Conservation (phyloP, 139 green algal genomes). For the Chlamydomonas schloesseri region DNA sequence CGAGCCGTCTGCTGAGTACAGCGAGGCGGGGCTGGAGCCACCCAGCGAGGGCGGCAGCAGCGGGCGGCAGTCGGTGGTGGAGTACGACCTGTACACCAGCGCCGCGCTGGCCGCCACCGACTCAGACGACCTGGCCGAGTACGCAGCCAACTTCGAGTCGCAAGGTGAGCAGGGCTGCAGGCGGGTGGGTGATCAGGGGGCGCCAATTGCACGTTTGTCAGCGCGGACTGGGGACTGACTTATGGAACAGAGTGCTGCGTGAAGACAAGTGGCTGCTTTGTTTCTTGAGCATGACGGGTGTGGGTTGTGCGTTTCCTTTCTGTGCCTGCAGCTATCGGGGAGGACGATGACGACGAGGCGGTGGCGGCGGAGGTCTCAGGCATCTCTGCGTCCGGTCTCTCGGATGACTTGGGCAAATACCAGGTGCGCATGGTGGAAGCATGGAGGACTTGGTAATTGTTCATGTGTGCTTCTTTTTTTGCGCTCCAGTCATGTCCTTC, state of each 20-base stretch:
- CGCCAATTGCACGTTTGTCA: too few relatives aligned
- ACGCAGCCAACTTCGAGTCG: constrained; percentile 31
- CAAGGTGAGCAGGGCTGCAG: background rate
- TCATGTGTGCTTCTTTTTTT: too few relatives aligned
- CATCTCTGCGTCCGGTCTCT: constrained; percentile 12
- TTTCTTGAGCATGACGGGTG: too few relatives aligned
- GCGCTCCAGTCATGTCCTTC: too few relatives aligned
- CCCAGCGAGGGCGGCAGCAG: background rate
- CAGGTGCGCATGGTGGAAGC: too few relatives aligned
- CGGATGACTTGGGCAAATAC: background rate
- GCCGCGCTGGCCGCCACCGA: constrained; percentile 4
- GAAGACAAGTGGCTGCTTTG: background rate
- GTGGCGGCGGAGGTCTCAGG: background rate
- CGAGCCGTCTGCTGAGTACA: background rate
- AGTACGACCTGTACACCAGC: constrained; percentile 34
- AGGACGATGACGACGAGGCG: constrained; percentile 15
- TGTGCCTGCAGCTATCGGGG: background rate
- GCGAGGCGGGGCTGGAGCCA: constrained; percentile 8
- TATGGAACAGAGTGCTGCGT: too few relatives aligned
- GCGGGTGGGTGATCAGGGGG: too few relatives aligned
- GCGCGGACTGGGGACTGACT: too few relatives aligned
- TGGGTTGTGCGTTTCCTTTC: background rate
- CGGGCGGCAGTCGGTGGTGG: background rate
- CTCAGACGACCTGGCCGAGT: constrained; percentile 23
- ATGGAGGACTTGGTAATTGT: too few relatives aligned